Base-by-base conservation (phyloP, 805 yeast genomes). In the Kodamaea sagamina region DNA sequence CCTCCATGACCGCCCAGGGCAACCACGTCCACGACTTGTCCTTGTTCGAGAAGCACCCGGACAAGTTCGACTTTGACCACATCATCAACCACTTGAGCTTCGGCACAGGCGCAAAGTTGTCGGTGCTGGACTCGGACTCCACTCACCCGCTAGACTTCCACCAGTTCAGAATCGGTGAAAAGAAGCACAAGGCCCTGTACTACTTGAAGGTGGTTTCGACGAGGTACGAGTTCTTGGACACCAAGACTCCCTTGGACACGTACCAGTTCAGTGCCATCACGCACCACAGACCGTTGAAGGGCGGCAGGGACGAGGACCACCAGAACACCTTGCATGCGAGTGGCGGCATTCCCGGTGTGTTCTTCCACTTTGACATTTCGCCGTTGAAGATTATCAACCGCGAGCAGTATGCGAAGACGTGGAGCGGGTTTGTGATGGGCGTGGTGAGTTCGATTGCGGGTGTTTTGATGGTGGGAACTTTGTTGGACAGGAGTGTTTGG, bases 301-400 rank as follows among this genome's bases (percentile, higher is more conserved):
- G 98, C 13, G 99, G 98, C 24, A 74, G 84, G 46, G 99, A 92
- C 58, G 85, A 77, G 16, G 97, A 92, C 60, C 96, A 93, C 65
- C 90, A 89, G 35, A 83, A 88, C 61, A 88, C 97, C 0, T 50
- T 83, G 17, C 93, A 86, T 51, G 78, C 84, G 2, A 71, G 79
- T 43, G 97, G 97, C 12, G 99, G 99, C 6, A 71, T 85, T 11
- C 98, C 99, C 0, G 97, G 97, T 4, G 75, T 89, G 3, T 88
- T 82, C 62, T 79, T 93, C 68, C 72, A 82, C 54, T 90, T 90
- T 66, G 98, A 93, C 57, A 89, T 93, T 62, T 83, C 95, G 44
- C 96, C 98, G 8, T 73, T 93, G 72, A 89, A 89, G 60, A 89
- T 93, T 40, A 86, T 90, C 57, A 89, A 92, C 66, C 75, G 79